Percentiles rank a stretch among this genome's conserved stretches.
phyloP scores from a whole-genome alignment of 139 green algal species.

The Chlorella ohadii region DNA sequence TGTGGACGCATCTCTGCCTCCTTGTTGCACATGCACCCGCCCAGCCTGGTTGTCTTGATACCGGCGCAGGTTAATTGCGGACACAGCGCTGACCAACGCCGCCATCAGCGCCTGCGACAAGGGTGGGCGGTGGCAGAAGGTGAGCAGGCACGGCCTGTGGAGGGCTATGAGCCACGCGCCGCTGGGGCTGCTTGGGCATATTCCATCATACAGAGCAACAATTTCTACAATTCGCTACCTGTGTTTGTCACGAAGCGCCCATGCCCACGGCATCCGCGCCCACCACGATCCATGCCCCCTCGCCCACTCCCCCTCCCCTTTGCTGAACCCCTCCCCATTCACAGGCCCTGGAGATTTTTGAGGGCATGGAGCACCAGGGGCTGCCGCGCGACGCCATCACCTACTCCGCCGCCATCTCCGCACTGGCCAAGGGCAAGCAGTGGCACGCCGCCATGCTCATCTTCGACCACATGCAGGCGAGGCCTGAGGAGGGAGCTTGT shows the following conservation, averaged over 20 bases:
- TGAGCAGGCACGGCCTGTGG: slow-evolving; percentile 24
- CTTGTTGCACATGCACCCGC: too few relatives aligned
- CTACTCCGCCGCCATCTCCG: slow-evolving; percentile 85
- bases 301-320: background rate
- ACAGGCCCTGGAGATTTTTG: slow-evolving; percentile 68
- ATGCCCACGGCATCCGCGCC: too few relatives aligned
- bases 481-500: too few relatives aligned
- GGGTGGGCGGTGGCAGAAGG: slow-evolving; percentile 87
- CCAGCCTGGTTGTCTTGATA: background rate
- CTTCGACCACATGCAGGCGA: slow-evolving; percentile 65
- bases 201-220: too few relatives aligned
- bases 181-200: too few relatives aligned
- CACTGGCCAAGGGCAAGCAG: slow-evolving; percentile 87
- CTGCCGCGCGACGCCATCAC: slow-evolving; percentile 87
- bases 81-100: slow-evolving; percentile 92
- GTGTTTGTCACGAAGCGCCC: too few relatives aligned
- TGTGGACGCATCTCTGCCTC: too few relatives aligned
- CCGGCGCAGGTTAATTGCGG: slow-evolving; percentile 53
- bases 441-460: slow-evolving; percentile 70
- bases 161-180: too few relatives aligned
- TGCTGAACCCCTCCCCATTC: background rate
- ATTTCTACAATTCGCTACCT: too few relatives aligned
- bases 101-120: slow-evolving; percentile 92
- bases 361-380: slow-evolving; percentile 73
- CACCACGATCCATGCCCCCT: too few relatives aligned